Conservation (phyloP, 306 rosid species). For the Prunus padus region DNA sequence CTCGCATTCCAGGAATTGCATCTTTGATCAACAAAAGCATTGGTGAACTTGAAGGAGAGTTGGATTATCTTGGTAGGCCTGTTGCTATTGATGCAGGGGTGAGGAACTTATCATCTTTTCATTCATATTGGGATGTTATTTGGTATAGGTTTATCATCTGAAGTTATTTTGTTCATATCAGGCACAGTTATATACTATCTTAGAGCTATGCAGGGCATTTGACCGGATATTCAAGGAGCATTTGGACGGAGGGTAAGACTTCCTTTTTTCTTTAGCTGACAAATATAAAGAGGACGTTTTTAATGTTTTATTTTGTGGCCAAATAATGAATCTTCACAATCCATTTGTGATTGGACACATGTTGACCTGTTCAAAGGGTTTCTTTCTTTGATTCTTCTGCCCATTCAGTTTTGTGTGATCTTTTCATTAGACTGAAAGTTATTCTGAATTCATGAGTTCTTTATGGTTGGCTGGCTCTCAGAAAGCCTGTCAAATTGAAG, state of each 20-base stretch:
- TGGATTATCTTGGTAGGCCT: slow-evolving; percentile 47
- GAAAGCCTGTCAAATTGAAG: not conserved
- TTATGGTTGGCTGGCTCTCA: not conserved
- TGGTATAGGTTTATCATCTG: not conserved
- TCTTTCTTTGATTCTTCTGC: not conserved
- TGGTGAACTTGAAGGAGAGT: slow-evolving; percentile 43
- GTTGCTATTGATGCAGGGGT: slow-evolving; percentile 51
- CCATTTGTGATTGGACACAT: not conserved
- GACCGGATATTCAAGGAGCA: slow-evolving; percentile 52
- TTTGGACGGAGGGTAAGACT: slow-evolving; percentile 47
- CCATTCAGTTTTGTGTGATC: not conserved
- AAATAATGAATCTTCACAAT: not conserved
- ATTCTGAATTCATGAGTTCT: not conserved
- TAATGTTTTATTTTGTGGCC: not conserved
- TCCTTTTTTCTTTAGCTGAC: not conserved
- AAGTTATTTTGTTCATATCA: slow-evolving; percentile 13
- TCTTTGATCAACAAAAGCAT: slow-evolving; percentile 41
- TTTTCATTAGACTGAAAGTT: not conserved
- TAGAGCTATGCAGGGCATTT: slow-evolving; percentile 52
- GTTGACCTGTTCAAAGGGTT: not conserved
- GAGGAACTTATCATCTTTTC: slow-evolving; percentile 11
- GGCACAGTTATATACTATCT: slow-evolving; percentile 49
- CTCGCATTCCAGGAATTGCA: slow-evolving; percentile 45
- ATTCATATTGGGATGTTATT: not conserved
- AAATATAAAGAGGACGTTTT: not conserved